phyloP scores from a whole-genome alignment of 257 asterid species.

The Solanum bulbocastanum region DNA sequence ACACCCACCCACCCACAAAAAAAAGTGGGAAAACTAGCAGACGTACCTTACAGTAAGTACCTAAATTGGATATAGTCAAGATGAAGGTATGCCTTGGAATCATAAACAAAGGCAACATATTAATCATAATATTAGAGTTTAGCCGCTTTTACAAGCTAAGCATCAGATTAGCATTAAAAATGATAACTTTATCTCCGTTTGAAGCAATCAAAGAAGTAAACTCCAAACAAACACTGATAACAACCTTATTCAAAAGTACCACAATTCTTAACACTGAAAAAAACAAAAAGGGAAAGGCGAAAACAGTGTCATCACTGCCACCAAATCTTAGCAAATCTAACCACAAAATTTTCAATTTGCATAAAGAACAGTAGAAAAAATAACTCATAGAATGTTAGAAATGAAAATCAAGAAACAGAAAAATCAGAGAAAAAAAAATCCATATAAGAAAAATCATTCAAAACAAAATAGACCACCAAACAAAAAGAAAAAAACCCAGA shows the following conservation, averaged over 20 bases:
- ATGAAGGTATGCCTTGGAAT: neutral
- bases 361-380: neutral
- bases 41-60: neutral
- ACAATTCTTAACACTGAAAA: neutral
- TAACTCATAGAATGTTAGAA: neutral
- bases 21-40: neutral
- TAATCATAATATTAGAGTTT: neutral
- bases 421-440: neutral
- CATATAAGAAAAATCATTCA: neutral
- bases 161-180: conserved; percentile 22
- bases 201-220: conserved; percentile 48
- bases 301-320: neutral
- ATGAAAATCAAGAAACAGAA: neutral
- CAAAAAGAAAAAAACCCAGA: neutral
- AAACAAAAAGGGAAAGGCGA: neutral
- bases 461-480: neutral
- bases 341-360: neutral
- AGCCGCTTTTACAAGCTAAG: conserved; percentile 1
- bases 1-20: neutral
- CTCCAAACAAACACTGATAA: conserved; percentile 20
- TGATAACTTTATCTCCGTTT: conserved; percentile 29
- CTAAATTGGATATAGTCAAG: neutral
- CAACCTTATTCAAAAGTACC: conserved; percentile 12
- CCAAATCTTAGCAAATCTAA: neutral
- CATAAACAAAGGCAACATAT: neutral